Evolutionary conservation across 2,329 filamentous ascomycete species (phyloP).

Genomic region (Sporothrix protearum): DNA sequence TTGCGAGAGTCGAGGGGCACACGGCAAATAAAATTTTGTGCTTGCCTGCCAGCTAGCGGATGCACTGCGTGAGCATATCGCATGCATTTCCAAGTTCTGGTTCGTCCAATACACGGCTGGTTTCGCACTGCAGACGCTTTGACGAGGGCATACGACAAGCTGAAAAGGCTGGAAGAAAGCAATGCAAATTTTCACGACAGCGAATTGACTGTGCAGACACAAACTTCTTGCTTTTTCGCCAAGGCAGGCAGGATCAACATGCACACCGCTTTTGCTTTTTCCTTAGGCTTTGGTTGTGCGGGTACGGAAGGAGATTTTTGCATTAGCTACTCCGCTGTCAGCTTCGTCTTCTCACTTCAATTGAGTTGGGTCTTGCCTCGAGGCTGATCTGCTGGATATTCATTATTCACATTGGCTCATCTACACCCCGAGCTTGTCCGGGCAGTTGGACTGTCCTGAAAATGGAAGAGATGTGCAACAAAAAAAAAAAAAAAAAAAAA

Average conservation of each 20-base stretch:
- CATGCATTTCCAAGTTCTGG: background rate
- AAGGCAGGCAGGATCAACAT: background rate
- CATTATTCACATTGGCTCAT: background rate
- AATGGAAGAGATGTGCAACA: too few species aligned
- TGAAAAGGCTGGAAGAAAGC: background rate
- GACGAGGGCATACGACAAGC: background rate
- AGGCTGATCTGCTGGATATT: background rate
- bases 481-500: background rate
- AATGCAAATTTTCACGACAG: background rate
- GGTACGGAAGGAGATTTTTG: background rate
- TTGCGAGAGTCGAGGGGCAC: background rate
- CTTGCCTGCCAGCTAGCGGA: too few species aligned
- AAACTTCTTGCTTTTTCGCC: background rate
- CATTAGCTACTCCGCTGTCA: background rate
- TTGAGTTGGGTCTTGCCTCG: background rate
- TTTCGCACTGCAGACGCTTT: background rate
- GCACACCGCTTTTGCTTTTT: background rate
- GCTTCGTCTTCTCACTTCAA: background rate
- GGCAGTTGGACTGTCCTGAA: too few species aligned
- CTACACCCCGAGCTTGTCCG: too few species aligned
- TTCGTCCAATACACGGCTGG: background rate
- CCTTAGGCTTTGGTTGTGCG: too few species aligned
- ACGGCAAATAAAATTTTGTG: background rate
- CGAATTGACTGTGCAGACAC: background rate
- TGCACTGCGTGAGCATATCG: background rate